phyloP scores from a whole-genome alignment of 2,329 filamentous ascomycete genomes.

The Diplodia sapinea region DNA sequence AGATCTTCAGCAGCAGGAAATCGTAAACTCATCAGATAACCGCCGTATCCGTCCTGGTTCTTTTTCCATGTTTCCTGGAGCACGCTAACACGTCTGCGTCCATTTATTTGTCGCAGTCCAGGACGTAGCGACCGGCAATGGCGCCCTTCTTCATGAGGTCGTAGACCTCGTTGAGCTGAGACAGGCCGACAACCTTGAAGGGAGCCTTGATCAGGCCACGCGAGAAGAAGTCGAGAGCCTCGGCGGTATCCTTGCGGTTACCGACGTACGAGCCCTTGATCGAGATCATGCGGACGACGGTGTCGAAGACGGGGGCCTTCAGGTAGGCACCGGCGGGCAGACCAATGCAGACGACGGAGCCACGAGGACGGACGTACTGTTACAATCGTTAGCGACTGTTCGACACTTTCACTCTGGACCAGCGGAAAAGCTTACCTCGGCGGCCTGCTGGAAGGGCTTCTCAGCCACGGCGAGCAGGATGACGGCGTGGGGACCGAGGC shows the following conservation, averaged over 20 bases:
- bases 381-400: constrained; percentile 1
- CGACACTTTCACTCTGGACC: constrained; percentile 36
- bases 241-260: constrained; percentile 83
- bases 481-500: constrained; percentile 84
- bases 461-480: constrained; percentile 85
- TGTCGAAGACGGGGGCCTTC: constrained; percentile 85
- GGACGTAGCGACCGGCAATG: constrained; percentile 79
- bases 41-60: not conserved
- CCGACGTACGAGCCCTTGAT: constrained; percentile 96
- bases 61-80: not conserved
- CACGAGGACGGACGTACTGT: constrained; percentile 78
- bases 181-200: constrained; percentile 82
- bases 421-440: constrained; percentile 50
- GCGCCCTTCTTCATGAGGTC: constrained; percentile 70
- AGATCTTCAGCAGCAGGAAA: constrained; percentile 1
- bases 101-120: constrained; percentile 65
- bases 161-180: constrained; percentile 80
- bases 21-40: constrained; percentile 22
- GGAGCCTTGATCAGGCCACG: constrained; percentile 85
- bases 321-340: constrained; percentile 81
- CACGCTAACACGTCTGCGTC: not conserved
- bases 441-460: constrained; percentile 94
- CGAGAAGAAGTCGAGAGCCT: constrained; percentile 89
- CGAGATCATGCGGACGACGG: constrained; percentile 85
- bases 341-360: constrained; percentile 86